Base-by-base conservation (phyloP, 441 rosid genomes). In the Melastoma candidum region DNA sequence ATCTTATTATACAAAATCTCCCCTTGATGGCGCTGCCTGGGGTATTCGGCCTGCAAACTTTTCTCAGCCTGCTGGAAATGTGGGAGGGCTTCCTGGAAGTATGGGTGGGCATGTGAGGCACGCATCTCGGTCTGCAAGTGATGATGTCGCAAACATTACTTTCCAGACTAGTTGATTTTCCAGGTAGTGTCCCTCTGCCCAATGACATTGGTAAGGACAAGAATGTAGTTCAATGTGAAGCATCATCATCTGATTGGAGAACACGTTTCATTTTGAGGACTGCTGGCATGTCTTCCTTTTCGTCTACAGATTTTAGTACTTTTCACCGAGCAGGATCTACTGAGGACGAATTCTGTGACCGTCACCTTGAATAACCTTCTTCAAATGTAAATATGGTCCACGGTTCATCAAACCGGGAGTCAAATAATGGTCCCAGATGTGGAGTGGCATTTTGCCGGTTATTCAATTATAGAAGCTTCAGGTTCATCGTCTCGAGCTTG, bases 281-380 rank as follows among this genome's bases (percentile, higher is more conserved):
- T 58, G 54, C 70, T 78, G 41, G 41, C 17, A 11, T 29, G 9
- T 24, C 2, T 32, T 22, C 4, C 26, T 3, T 14, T 56, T 2
- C 11, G 29, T 26, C 22, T 9, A 5, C 17, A 36, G 10, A 2
- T 24, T 3, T 43, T 14, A 32, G 2, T 44, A 22, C 12, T 36
- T 17, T 44, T 12, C 39, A 25, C 13, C 11, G 13, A 47, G 63
- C 85, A 78, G 87, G 90, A 81, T 66, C 68, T 93, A 81, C 98
- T 82, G 83, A 77, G 81, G 63, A 88, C 98, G 54, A 83, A 88
- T 71, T 93, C 98, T 25, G 97, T 74, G 36, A 69, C 87, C 48
- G 82, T 84, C 26, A 88, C 96, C 57, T 95, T 93, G 78, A 88
- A 93, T 80, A 93, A 93, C 72, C 98, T 88, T 72, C 98, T 88